These are phyloP conservation scores for Aristolochia fimbriata DNA, from an alignment of 164 flowering plant species.

Conservation along the genomic window DNA sequence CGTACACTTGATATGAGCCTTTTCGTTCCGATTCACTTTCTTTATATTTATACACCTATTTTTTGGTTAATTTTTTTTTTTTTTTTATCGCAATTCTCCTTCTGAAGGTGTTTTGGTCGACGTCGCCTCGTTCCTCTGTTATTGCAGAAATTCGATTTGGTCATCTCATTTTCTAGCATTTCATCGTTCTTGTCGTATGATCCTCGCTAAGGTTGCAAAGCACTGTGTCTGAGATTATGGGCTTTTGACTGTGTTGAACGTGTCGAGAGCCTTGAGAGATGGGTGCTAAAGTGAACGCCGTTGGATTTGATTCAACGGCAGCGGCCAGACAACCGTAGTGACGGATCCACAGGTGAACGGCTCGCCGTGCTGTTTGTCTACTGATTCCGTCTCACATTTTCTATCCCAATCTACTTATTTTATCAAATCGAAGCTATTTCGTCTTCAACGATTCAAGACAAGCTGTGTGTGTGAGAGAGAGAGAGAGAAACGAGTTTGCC, in stretches of 20 bases:
- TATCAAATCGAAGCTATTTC: too few relatives aligned
- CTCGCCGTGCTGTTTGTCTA: constrained; percentile 32
- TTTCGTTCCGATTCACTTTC: background rate
- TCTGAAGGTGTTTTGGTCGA: background rate
- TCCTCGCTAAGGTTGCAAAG: too few relatives aligned
- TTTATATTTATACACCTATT: background rate
- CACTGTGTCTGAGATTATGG: background rate
- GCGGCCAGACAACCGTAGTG: constrained; percentile 87
- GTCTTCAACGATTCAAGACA: too few relatives aligned
- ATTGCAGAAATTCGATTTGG: too few relatives aligned
- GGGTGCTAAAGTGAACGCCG: background rate
- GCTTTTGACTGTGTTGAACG: constrained; percentile 14
- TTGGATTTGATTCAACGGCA: constrained; percentile 16
- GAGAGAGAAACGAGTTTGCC: too few relatives aligned
- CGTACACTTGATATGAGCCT: constrained; percentile 66
- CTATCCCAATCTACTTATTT: too few relatives aligned
- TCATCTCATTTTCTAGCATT: too few relatives aligned
- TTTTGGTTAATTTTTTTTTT: background rate
- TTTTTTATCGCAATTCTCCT: background rate
- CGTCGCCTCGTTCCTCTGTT: background rate
- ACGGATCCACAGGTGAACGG: constrained; percentile 63
- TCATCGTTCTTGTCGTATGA: too few relatives aligned
- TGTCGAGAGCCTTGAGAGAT: constrained; percentile 12
- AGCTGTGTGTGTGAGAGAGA: too few relatives aligned
- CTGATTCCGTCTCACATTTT: constrained; percentile 61